Conservation (phyloP, 305 asterid genomes). For the Fraxinus sp. region DNA sequence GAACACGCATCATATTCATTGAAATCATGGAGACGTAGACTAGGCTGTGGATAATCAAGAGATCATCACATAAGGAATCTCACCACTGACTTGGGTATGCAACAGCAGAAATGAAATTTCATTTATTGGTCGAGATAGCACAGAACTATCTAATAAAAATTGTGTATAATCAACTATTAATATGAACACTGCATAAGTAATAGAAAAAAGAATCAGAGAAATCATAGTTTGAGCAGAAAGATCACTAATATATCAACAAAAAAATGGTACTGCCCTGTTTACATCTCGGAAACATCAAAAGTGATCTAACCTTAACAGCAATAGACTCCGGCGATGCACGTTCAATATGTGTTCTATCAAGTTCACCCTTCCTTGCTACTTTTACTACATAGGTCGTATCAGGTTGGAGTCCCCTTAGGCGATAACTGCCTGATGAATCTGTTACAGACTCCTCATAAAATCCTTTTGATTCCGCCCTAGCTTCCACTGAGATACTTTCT, state of each 20-base stretch:
- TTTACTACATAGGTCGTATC: slow-evolving; percentile 68
- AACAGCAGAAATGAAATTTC: neutral
- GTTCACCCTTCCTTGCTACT: slow-evolving; percentile 64
- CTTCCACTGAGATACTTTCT: slow-evolving; percentile 85
- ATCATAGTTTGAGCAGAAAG: slow-evolving; percentile 14
- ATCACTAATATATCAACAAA: neutral
- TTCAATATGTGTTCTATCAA: slow-evolving; percentile 53
- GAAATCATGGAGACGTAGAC: neutral
- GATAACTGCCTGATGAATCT: slow-evolving; percentile 77
- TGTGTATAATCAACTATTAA: slow-evolving; percentile 10
- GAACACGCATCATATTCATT: neutral
- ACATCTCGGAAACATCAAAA: slow-evolving; percentile 18
- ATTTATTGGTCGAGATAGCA: slow-evolving; percentile 14
- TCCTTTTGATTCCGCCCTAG: slow-evolving; percentile 85
- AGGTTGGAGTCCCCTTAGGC: slow-evolving; percentile 92
- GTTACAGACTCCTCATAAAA: slow-evolving; percentile 88
- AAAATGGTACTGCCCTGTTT: slow-evolving; percentile 11
- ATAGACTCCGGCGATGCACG: slow-evolving; percentile 82
- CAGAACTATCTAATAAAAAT: neutral
- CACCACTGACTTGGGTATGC: slow-evolving; percentile 5
- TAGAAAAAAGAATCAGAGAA: slow-evolving; percentile 11
- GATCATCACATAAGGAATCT: neutral
- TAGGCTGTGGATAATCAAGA: neutral
- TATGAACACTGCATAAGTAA: slow-evolving; percentile 13
- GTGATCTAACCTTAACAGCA: slow-evolving; percentile 57